phyloP scores from a whole-genome alignment of 108 stramenopile species.

The Nannochloropsis salina region DNA sequence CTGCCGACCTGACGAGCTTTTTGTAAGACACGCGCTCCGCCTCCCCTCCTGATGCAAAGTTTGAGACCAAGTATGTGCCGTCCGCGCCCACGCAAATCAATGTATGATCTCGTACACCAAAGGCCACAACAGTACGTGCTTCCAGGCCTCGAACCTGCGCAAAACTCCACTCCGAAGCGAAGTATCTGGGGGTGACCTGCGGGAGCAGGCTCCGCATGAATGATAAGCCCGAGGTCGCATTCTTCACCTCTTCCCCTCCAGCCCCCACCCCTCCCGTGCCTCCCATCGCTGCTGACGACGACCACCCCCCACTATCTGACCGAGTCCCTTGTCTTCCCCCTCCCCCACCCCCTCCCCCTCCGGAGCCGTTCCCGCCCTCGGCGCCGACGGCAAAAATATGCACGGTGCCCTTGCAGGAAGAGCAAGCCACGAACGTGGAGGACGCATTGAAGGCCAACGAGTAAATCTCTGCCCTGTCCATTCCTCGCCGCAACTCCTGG shows the following conservation, averaged over 20 bases:
- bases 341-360: constrained; percentile 5
- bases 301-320: not conserved
- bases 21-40: not conserved
- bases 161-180: constrained; percentile 21
- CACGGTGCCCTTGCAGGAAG: constrained; percentile 87
- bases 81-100: constrained; percentile 10
- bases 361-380: constrained; percentile 20
- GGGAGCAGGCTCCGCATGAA: constrained; percentile 18
- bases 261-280: not conserved
- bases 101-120: not conserved
- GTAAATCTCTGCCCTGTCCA: constrained; percentile 80
- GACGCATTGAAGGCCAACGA: constrained; percentile 80
- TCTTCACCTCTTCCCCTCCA: constrained; percentile 20
- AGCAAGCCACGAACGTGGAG: constrained; percentile 75
- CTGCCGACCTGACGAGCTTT: not conserved
- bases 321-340: not conserved
- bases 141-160: constrained; percentile 21
- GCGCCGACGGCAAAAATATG: constrained; percentile 64
- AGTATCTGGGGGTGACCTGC: constrained; percentile 4
- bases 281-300: not conserved
- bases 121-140: not conserved
- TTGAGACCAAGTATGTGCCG: not conserved
- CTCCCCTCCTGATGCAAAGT: constrained; percentile 3
- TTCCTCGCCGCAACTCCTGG: constrained; percentile 86
- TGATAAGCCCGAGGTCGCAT: not conserved